Evolutionary conservation across 169 alveolate genomes (phyloP), one percentile per base, ranked within the genome.

Genomic region (Perkinsus marinus): DNA sequence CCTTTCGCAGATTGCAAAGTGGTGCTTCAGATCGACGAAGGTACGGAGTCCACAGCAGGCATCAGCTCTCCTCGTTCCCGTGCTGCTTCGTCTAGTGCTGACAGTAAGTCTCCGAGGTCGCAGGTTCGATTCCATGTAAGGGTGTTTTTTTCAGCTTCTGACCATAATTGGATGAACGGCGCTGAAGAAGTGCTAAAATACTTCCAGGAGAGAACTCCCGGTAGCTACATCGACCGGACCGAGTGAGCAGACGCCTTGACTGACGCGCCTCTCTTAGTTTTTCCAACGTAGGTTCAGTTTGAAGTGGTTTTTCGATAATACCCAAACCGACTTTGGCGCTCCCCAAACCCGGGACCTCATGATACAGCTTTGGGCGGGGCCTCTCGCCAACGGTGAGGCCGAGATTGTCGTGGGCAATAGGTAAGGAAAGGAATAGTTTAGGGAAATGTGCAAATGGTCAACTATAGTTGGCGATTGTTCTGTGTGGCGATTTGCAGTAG

Each of bases 161-260:
- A 39, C 39, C 37, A 39, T 30, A 68, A 38, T 22, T 89, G 91
- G 91, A 89, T 89, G 91, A 41, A 39, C 47, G 91, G 91, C 46
- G 39, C 26, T 37, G 46, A 19, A 68, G 91, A 89, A 39, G 68
- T 92, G n/a, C 90, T 92, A 39, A 38, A 39, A 30, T 92, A 92
- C 90, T 92, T 92, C 93, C 39, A 68, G 43, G 93, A 92, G 90
- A 91, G 93, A 0, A 92, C 93, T n/a, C 93, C 93, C 6, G 93
- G 93, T 26, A 46, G 90, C 68, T 89, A 92, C 93, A 89, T 89
- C 26, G 93, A 92, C 79, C 57, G 69, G 90, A 57, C 89, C 39
- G 93, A 91, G 37, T 91, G 79, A 57, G 79, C 5, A 57, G 46
- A 41, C 19, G 46, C 46, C 46, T 41, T 41, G 17, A 9, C 68